Conservation (phyloP, 2,329 filamentous ascomycete genomes). For the Pseudogymnoascus sp. region DNA sequence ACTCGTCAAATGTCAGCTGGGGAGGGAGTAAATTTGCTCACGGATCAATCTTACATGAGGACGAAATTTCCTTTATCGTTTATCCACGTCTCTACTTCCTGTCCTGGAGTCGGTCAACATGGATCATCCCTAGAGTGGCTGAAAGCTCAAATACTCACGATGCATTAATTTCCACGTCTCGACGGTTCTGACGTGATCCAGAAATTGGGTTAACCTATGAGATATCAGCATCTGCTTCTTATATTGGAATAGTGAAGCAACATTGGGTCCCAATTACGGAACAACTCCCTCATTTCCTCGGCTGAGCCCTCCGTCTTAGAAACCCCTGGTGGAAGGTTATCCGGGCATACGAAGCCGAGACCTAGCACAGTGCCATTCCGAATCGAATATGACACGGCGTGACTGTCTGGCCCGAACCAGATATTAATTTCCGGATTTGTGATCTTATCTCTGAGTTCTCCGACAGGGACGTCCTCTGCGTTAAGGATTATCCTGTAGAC, state of each 20-base stretch:
- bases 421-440: conserved; percentile 44
- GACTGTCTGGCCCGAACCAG: conserved; percentile 54
- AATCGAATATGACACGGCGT: conserved; percentile 55
- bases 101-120: conserved; percentile 17
- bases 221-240: neutral
- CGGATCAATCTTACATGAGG: neutral
- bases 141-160: neutral
- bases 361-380: conserved; percentile 53
- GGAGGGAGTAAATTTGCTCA: neutral
- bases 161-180: conserved; percentile 62
- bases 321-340: conserved; percentile 48
- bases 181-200: conserved; percentile 45
- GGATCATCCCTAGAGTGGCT: neutral
- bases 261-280: conserved; percentile 57
- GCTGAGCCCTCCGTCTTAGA: conserved; percentile 43
- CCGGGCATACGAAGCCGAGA: conserved; percentile 56
- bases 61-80: conserved; percentile 21
- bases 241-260: neutral
- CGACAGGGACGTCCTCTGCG: conserved; percentile 38
- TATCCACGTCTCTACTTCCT: conserved; percentile 17
- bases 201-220: conserved; percentile 29
- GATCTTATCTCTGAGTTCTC: conserved; percentile 44
- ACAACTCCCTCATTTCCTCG: conserved; percentile 52
- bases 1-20: conserved; percentile 19
- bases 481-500: conserved; percentile 54